Base-by-base conservation (phyloP, 2,329 filamentous ascomycete genomes). In the Aureobasidium sp. region DNA sequence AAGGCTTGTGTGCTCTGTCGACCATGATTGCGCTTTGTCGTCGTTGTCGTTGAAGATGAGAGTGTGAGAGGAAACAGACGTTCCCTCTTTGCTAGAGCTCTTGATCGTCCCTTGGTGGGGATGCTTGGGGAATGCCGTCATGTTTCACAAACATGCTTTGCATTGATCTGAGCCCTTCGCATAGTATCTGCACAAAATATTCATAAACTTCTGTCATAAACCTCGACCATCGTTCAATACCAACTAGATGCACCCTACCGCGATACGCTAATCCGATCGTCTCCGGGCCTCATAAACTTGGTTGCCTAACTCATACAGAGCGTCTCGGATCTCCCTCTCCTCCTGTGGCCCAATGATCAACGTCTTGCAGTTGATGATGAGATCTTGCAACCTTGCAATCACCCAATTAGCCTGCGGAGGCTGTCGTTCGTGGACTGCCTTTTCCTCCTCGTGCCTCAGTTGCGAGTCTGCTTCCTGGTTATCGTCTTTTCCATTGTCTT, bases 1-100 rank as follows among this genome's bases (percentile, higher is more conserved):
- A 80, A 61, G 90, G 90, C 73, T 90, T 94, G 77, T 95, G 90
- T 66, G 86, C 84, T 73, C 92, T 87, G 71, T 95, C 90, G 76
- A 95, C 88, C 83, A 88, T 88, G 27, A 15, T 58, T 57, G 54
- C 37, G n/a, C 3, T 25, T 46, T 3, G 27, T 42, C 23, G 38
- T 45, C n/a, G 25, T 25, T 35, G 23, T 15, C 6, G 8, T 7
- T 21, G 17, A 1, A 5, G 35, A n/a, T 38, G 35, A 21, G 9
- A 4, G 3, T 42, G 7, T 15, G 10, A 19, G 10, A 42, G 19
- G 38, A 21, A 21, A 42, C 15, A 27, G 9, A 9, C 21, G 15
- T 9, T 42, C 25, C 9, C 27, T 9, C 27, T 29, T 31, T 19
- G 51, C n/a, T 15, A 38, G 51, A 55, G 51, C 51, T 55, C 25